Evolutionary conservation across 2,329 filamentous ascomycete species (phyloP).

Genomic region (Geosmithia putterillii): DNA sequence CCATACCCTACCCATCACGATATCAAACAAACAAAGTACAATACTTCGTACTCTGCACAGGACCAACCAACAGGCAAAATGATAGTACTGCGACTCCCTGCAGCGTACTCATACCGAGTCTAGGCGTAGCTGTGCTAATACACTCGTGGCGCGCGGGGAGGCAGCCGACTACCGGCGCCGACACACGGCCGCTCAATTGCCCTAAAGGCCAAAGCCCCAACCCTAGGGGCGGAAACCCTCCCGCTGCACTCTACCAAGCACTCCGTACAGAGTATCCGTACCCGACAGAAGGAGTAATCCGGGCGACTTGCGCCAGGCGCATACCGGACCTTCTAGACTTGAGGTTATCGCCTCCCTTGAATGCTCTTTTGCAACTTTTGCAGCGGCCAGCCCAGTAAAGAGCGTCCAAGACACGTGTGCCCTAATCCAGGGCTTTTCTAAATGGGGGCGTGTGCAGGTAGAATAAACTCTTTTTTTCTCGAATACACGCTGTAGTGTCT

Average conservation of each 20-base stretch:
- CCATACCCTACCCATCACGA: no score
- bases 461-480: slow-evolving; percentile 2
- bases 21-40: no score
- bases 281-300: no score
- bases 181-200: neutral
- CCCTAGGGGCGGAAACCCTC: neutral
- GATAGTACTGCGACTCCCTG: no score
- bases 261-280: neutral
- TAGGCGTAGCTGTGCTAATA: no score
- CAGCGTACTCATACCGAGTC: no score
- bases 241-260: neutral
- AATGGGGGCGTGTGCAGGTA: neutral
- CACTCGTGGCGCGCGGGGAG: neutral
- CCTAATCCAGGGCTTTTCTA: neutral
- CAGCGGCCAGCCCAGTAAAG: neutral
- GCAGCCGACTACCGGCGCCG: neutral
- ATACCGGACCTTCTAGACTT: no score
- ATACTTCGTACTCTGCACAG: no score
- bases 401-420: neutral
- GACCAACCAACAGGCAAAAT: no score
- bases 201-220: neutral
- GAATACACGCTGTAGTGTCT: no score
- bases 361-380: no score
- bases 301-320: no score
- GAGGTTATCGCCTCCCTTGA: neutral